Conservation (phyloP, 257 asterid genomes). For the Primulina tabacum region DNA sequence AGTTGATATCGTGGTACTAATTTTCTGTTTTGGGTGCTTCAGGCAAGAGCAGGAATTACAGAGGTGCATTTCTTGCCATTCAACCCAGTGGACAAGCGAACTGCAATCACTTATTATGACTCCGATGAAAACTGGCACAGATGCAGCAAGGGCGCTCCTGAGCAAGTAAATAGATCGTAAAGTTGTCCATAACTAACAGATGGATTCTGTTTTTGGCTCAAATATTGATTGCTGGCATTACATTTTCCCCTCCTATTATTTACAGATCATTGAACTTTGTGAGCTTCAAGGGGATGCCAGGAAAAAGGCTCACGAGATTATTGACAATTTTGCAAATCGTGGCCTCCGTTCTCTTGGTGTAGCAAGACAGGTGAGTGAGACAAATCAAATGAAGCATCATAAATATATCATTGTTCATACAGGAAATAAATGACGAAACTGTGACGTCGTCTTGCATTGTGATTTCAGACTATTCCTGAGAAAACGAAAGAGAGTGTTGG, state of each 20-base stretch:
- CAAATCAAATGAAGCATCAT: not conserved
- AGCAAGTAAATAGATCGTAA: constrained; percentile 47
- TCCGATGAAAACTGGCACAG: constrained; percentile 67
- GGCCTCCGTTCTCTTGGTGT: constrained; percentile 90
- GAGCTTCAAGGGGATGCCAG: constrained; percentile 47
- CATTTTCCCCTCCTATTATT: not conserved
- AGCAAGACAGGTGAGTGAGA: constrained; percentile 53
- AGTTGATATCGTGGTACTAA: not conserved
- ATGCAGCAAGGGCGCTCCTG: constrained; percentile 93
- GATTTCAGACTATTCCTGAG: constrained; percentile 55
- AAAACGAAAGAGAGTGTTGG: constrained; percentile 64
- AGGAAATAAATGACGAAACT: not conserved
- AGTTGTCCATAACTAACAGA: not conserved
- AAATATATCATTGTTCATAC: not conserved
- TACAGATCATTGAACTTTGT: constrained; percentile 77
- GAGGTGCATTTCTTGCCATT: constrained; percentile 91
- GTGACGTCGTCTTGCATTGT: not conserved
- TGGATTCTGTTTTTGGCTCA: not conserved
- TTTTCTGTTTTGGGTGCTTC: constrained; percentile 2
- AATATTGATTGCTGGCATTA: not conserved
- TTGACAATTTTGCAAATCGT: constrained; percentile 75
- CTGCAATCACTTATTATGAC: constrained; percentile 75
- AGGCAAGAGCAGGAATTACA: constrained; percentile 78
- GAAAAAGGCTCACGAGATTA: constrained; percentile 60
- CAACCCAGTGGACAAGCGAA: constrained; percentile 84